These are phyloP conservation scores for Aspergillus amoenus DNA, from an alignment of 2,329 filamentous ascomycete species.

Conservation along the genomic window DNA sequence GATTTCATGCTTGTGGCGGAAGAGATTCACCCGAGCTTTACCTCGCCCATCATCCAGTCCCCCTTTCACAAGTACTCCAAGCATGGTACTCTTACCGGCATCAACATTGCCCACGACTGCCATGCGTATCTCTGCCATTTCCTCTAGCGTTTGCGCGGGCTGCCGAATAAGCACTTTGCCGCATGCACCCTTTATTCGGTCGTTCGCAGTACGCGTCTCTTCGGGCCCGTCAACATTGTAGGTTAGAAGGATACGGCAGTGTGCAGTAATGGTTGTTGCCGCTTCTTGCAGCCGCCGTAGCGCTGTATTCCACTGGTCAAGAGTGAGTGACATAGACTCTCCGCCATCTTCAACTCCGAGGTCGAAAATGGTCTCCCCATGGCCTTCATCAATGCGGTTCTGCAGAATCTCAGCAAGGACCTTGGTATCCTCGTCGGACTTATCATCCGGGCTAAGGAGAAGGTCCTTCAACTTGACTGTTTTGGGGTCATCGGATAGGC, in stretches of 20 bases:
- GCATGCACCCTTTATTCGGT: slow-evolving; percentile 71
- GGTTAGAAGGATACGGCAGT: slow-evolving; percentile 82
- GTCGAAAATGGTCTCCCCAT: slow-evolving; percentile 88
- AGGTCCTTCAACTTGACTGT: slow-evolving; percentile 70
- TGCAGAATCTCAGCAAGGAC: slow-evolving; percentile 66
- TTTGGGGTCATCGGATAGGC: slow-evolving; percentile 68
- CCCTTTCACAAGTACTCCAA: slow-evolving; percentile 93
- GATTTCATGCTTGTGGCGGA: slow-evolving; percentile 96
- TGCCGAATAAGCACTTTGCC: slow-evolving; percentile 87
- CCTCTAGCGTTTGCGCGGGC: slow-evolving; percentile 70
- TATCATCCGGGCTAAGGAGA: slow-evolving; percentile 57
- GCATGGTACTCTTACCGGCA: slow-evolving; percentile 92
- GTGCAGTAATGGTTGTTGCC: slow-evolving; percentile 65
- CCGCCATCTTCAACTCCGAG: slow-evolving; percentile 88
- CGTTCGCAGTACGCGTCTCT: slow-evolving; percentile 65
- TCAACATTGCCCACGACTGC: slow-evolving; percentile 98
- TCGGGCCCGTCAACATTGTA: slow-evolving; percentile 79
- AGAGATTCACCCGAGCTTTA: slow-evolving; percentile 90
- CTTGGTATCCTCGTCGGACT: slow-evolving; percentile 59
- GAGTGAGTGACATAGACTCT: slow-evolving; percentile 75
- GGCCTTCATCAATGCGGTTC: slow-evolving; percentile 73
- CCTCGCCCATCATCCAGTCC: slow-evolving; percentile 92
- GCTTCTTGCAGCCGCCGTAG: slow-evolving; percentile 65
- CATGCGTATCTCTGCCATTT: slow-evolving; percentile 93
- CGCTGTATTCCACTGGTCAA: slow-evolving; percentile 73